Evolutionary conservation across 805 yeast species (phyloP), one percentile per base, ranked within the genome.

Genomic region (Danielia oregonensis): DNA sequence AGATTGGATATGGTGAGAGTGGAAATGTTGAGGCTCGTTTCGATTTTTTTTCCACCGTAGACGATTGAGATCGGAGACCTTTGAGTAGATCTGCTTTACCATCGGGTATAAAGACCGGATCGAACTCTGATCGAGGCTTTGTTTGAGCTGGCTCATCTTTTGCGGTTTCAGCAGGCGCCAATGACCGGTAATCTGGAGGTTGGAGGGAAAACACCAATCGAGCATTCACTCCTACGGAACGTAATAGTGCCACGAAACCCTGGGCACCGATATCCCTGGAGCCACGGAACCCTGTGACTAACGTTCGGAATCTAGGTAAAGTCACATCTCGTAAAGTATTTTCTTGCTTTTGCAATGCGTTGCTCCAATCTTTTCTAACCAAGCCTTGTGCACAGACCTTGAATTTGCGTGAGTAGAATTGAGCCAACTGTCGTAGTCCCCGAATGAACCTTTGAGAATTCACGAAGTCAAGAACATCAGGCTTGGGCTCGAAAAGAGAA

Each of bases 191-290:
- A 54, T 93, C 96, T 0, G 96, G 89, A 0, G 96, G 93, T 53
- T 93, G 98, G 21, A 89, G 51, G 0, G 96, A 89, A 48, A 82
- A 80, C 0, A 88, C 79, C 17, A 93, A 59, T 29, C 98, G 65
- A 1, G 91, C 79, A 26, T 78, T 72, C 9, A 93, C 62, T 1
- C 82, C 84, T 9, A 84, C 58, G 1, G 93, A 69, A 43, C 97
- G 61, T 28, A 87, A 55, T 1, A 91, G 49, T 0, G 85, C 77
- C 11, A 87, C 86, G 61, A 86, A 89, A 0, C 96, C 97, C 51
- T 86, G 96, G 0, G 93, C 88, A 0, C 83, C 82, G 5, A 86
- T 37, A 52, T 91, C 97, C 22, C 84, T 57, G 2, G 86, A 76
- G 0, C 97, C 98, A 12, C 69, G 55, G 17, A 74, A 74, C 11